Evolutionary conservation across 306 rosid genomes (phyloP).

Genomic region (Spatholobus suberectus): DNA sequence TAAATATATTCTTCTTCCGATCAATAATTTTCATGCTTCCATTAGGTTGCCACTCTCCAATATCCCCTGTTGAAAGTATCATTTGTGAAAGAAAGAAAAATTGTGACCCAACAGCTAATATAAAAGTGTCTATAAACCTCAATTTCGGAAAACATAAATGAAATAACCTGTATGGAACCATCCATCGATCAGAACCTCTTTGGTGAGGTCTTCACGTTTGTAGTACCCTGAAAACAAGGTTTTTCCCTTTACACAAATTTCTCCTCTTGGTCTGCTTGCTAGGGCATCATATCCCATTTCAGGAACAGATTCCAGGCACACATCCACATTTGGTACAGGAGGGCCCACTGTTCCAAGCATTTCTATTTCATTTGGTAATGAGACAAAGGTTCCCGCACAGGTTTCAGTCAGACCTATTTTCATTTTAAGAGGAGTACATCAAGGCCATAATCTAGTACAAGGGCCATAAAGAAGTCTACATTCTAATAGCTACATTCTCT

Average conservation of each 20-base stretch:
- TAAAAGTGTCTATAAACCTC: constrained; percentile 10
- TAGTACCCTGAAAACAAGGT: constrained; percentile 90
- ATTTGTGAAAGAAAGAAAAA: constrained; percentile 30
- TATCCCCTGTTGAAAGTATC: constrained; percentile 72
- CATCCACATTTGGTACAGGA: constrained; percentile 95
- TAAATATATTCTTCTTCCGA: constrained; percentile 96
- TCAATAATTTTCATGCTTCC: constrained; percentile 98
- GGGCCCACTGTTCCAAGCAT: constrained; percentile 99
- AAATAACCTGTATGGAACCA: constrained; percentile 97
- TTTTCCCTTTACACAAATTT: constrained; percentile 79
- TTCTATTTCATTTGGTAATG: constrained; percentile 74
- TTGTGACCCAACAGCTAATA: constrained; percentile 6
- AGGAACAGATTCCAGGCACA: constrained; percentile 91
- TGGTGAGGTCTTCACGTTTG: constrained; percentile 94
- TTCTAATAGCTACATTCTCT: constrained; percentile 22
- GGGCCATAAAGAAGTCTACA: constrained; percentile 7
- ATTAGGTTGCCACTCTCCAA: constrained; percentile 96
- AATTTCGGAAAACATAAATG: constrained; percentile 32
- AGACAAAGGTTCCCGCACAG: constrained; percentile 93
- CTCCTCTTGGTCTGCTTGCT: constrained; percentile 81
- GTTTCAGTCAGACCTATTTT: constrained; percentile 93
- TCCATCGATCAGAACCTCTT: constrained; percentile 82
- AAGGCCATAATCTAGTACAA: constrained; percentile 31
- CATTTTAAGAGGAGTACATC: constrained; percentile 36
- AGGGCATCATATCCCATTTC: constrained; percentile 95